Evolutionary conservation across 495 filamentous ascomycete species (phyloP).

Genomic region (Haplographium delicatum): DNA sequence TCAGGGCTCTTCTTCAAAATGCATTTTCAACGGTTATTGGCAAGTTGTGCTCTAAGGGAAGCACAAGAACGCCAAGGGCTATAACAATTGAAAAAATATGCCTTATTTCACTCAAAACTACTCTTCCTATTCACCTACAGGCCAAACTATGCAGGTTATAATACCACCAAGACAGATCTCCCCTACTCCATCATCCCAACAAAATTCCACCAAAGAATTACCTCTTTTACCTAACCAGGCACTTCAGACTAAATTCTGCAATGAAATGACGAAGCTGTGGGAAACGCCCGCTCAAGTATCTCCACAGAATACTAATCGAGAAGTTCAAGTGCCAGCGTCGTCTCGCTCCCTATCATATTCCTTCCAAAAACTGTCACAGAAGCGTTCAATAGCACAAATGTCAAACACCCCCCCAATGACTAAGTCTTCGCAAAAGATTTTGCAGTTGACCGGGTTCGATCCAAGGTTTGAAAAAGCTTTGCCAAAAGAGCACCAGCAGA

Average conservation of each 20-base stretch:
- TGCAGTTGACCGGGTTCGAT: conserved; percentile 7
- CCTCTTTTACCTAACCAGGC: neutral
- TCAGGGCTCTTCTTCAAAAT: too few relatives aligned
- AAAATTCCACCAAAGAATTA: neutral
- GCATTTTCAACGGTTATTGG: too few relatives aligned
- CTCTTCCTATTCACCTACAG: neutral
- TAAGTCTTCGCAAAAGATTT: conserved; percentile 9
- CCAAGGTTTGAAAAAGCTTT: neutral
- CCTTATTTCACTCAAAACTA: too few relatives aligned
- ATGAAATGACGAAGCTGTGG: neutral
- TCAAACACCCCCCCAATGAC: neutral
- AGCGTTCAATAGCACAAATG: neutral
- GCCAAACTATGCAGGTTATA: neutral
- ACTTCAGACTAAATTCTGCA: neutral
- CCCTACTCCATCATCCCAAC: neutral
- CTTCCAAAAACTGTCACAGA: neutral
- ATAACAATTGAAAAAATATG: too few relatives aligned
- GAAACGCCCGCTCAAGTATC: neutral
- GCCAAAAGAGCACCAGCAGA: neutral
- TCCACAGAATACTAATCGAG: too few relatives aligned
- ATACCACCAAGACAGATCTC: neutral
- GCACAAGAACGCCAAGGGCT: too few relatives aligned
- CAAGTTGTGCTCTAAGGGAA: too few relatives aligned
- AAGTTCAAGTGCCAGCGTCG: too few relatives aligned
- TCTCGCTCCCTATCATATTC: neutral